Conservation (phyloP, 2,329 filamentous ascomycete species). For the Phialophora macrospora region DNA sequence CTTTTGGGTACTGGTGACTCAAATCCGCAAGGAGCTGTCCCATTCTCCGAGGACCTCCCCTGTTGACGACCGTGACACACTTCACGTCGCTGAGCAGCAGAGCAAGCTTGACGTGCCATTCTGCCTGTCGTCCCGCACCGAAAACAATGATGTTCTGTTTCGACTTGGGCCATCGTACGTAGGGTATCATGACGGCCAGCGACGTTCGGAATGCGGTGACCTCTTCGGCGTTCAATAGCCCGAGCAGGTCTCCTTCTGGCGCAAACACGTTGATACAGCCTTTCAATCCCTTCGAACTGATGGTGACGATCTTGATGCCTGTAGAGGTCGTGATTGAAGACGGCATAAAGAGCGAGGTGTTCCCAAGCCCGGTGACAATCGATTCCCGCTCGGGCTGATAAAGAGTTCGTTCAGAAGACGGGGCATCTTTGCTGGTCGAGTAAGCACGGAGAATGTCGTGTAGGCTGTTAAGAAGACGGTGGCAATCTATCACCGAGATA, state of each 20-base stretch:
- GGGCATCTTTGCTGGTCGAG: conserved; percentile 41
- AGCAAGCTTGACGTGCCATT: conserved; percentile 57
- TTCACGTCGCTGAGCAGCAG: conserved; percentile 58
- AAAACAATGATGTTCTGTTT: conserved; percentile 49
- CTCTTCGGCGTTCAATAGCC: conserved; percentile 73
- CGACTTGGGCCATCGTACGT: conserved; percentile 21
- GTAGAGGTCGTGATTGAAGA: conserved; percentile 67
- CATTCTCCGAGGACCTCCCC: conserved; percentile 63
- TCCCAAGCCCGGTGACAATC: conserved; percentile 48
- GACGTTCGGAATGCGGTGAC: conserved; percentile 82
- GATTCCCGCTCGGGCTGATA: conserved; percentile 52
- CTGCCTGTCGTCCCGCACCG: conserved; percentile 56
- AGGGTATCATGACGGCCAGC: conserved; percentile 66
- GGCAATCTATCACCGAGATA: conserved; percentile 40
- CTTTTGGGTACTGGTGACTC: conserved; percentile 45
- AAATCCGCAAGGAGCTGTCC: conserved; percentile 47
- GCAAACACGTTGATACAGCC: conserved; percentile 73
- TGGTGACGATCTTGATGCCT: conserved; percentile 74
- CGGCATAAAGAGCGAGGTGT: conserved; percentile 75
- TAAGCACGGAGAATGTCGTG: conserved; percentile 45
- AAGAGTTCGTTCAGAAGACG: conserved; percentile 41
- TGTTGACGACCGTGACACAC: conserved; percentile 78
- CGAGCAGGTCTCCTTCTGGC: conserved; percentile 65
- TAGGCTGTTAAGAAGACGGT: conserved; percentile 46
- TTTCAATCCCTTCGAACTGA: conserved; percentile 59